phyloP scores from a whole-genome alignment of 2,329 filamentous ascomycete species.

The Aspergillus udagawae region DNA sequence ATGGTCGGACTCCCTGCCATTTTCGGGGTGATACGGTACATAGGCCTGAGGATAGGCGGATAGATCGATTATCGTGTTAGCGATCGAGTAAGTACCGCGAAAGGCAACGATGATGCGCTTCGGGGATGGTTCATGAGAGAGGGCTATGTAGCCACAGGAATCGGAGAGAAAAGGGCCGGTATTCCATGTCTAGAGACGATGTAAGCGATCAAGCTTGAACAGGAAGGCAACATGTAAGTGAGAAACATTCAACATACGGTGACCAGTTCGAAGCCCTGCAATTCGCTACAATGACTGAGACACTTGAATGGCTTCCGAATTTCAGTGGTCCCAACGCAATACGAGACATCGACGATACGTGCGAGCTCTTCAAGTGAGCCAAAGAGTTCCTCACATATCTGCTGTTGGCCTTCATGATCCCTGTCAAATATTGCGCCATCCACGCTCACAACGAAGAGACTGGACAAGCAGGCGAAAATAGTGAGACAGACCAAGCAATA shows the following conservation, averaged over 20 bases:
- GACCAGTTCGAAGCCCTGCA: conserved; percentile 72
- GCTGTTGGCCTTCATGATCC: conserved; percentile 6
- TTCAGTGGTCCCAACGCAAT: conserved; percentile 84
- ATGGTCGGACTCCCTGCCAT: conserved; percentile 36
- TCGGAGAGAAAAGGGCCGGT: conserved; percentile 83
- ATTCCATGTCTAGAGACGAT: conserved; percentile 65
- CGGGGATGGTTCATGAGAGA: conserved; percentile 64
- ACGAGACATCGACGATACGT: conserved; percentile 89
- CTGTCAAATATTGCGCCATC: neutral
- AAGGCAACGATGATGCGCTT: conserved; percentile 80
- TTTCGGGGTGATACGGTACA: conserved; percentile 69
- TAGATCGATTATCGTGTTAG: conserved; percentile 86
- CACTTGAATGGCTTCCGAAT: conserved; percentile 81
- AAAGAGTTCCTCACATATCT: conserved; percentile 64
- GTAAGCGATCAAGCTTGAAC: neutral
- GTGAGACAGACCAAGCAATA: neutral
- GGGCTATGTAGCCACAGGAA: conserved; percentile 86
- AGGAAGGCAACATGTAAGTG: neutral
- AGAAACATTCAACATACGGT: conserved; percentile 40
- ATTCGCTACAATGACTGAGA: conserved; percentile 78
- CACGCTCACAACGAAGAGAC: neutral
- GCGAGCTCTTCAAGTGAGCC: conserved; percentile 78
- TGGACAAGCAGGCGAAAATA: neutral
- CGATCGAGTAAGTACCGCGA: conserved; percentile 87
- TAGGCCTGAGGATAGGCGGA: conserved; percentile 88